These are phyloP conservation scores for Trifolium repens DNA, from an alignment of 306 rosid species.

Conservation along the genomic window DNA sequence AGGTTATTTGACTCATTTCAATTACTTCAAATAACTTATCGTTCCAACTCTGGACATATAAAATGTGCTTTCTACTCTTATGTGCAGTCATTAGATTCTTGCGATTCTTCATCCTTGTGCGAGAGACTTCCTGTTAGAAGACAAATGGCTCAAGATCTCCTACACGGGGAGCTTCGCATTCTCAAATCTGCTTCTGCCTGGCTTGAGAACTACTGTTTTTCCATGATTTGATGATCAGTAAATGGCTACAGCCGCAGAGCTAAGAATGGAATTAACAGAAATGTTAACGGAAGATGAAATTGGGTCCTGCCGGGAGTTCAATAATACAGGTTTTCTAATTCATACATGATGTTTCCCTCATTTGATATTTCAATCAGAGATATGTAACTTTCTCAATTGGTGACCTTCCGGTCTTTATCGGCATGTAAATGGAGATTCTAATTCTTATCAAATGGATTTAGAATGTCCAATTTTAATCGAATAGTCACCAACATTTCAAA, in stretches of 20 bases:
- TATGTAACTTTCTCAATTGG: background rate
- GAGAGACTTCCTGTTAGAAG: constrained; percentile 45
- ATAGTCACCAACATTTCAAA: too few species aligned
- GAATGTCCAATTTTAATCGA: too few species aligned
- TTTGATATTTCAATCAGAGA: background rate
- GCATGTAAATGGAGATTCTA: too few species aligned
- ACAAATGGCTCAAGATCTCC: constrained; percentile 68
- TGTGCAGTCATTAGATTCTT: constrained; percentile 52
- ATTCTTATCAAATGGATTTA: too few species aligned
- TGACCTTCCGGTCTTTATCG: too few species aligned
- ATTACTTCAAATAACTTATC: constrained; percentile 3
- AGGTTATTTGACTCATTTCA: background rate
- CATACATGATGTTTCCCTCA: background rate
- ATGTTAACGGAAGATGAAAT: background rate
- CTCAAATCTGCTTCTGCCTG: constrained; percentile 70
- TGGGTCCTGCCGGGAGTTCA: background rate
- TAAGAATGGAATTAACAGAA: background rate
- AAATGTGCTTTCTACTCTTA: constrained; percentile 1
- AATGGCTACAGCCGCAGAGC: constrained; percentile 15
- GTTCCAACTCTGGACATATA: background rate
- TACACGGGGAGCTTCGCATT: constrained; percentile 65
- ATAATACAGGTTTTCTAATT: background rate
- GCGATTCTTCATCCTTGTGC: constrained; percentile 33
- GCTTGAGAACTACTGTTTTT: constrained; percentile 61
- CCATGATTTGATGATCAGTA: constrained; percentile 38